phyloP scores from a whole-genome alignment of 345 rosid genomes.

The Isatis tinctoria region DNA sequence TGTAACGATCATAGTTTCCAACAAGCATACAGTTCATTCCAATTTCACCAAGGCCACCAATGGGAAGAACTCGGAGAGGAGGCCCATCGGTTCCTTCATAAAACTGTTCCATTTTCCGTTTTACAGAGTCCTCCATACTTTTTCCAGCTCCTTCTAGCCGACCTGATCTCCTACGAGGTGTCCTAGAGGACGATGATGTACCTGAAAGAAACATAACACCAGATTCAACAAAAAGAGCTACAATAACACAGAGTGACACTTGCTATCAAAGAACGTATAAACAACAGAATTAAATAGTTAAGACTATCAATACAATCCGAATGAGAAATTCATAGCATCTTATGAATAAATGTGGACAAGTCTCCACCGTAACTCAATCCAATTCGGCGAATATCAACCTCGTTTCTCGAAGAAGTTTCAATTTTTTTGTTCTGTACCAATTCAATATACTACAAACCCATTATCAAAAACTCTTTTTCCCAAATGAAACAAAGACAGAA shows the following conservation, averaged over 20 bases:
- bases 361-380: neutral
- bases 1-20: slow-evolving; percentile 89
- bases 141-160: slow-evolving; percentile 76
- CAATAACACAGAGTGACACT: neutral
- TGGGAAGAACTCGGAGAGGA: slow-evolving; percentile 90
- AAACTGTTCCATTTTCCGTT: slow-evolving; percentile 95
- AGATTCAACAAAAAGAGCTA: neutral
- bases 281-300: neutral
- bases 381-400: neutral
- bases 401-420: neutral
- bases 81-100: slow-evolving; percentile 93
- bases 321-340: neutral
- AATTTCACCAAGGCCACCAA: slow-evolving; percentile 97
- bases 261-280: neutral
- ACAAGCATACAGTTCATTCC: slow-evolving; percentile 99
- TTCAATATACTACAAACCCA: slow-evolving; percentile 4
- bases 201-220: slow-evolving; percentile 22
- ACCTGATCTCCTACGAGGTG: slow-evolving; percentile 50
- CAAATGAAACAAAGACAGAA: no score
- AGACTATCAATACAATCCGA: neutral
- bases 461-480: neutral
- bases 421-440: neutral
- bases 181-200: slow-evolving; percentile 41
- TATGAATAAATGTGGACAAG: neutral
- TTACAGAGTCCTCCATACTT: slow-evolving; percentile 95